These are phyloP conservation scores for Raffaelea albimanens DNA, from an alignment of 2,329 filamentous ascomycete species.

Conservation along the genomic window DNA sequence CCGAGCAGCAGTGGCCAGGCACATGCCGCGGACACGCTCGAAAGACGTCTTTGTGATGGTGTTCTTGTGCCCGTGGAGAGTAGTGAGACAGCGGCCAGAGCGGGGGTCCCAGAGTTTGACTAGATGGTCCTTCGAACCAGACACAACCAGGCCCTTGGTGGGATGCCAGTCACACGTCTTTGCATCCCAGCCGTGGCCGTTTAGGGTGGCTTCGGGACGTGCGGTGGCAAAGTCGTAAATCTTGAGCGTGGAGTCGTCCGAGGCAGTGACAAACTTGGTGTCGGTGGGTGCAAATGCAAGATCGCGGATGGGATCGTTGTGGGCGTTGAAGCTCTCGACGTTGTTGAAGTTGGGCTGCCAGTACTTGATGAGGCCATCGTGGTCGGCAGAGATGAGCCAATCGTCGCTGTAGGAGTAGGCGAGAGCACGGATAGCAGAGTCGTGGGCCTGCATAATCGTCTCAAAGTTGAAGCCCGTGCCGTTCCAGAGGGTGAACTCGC, in stretches of 20 bases:
- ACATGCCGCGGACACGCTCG: constrained; percentile 72
- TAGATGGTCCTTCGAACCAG: constrained; percentile 93
- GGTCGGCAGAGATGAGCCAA: constrained; percentile 92
- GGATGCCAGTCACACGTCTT: constrained; percentile 98
- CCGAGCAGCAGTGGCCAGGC: constrained; percentile 84
- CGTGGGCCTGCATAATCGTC: constrained; percentile 97
- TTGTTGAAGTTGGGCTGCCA: constrained; percentile 99
- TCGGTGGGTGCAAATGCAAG: constrained; percentile 91
- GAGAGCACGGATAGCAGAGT: constrained; percentile 72
- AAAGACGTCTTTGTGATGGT: constrained; percentile 90
- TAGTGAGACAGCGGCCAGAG: constrained; percentile 80
- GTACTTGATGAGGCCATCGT: constrained; percentile 93
- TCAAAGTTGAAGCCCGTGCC: constrained; percentile 99
- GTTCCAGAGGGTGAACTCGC: constrained; percentile 98
- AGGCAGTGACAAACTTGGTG: constrained; percentile 90
- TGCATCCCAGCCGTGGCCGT: constrained; percentile 96
- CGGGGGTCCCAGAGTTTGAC: constrained; percentile 99
- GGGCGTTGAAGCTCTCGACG: constrained; percentile 86
- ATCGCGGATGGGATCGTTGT: constrained; percentile 82
- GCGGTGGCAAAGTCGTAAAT: constrained; percentile 93
- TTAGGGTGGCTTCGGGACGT: constrained; percentile 70
- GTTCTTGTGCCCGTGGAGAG: constrained; percentile 93
- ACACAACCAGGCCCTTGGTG: constrained; percentile 85
- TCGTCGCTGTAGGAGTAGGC: constrained; percentile 93
- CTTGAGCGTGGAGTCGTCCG: constrained; percentile 86